A percentile compares a stretch with the other conserved stretches of the same genome.
phyloP scores from a whole-genome alignment of 495 filamentous ascomycete species.

The Viridothelium virens region DNA sequence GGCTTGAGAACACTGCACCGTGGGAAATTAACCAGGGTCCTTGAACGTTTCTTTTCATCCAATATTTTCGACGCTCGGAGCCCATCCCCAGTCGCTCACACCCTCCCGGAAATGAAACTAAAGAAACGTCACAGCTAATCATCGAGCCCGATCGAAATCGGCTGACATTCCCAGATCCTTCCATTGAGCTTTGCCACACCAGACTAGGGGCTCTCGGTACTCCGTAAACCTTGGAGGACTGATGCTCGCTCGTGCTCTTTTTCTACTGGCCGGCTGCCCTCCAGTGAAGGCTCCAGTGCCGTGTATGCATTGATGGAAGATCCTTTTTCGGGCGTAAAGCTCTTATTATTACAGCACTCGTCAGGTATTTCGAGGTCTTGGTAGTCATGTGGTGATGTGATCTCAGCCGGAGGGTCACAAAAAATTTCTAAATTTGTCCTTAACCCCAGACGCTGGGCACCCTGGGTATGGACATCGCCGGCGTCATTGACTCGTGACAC shows the following conservation, averaged over 20 bases:
- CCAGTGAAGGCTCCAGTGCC: neutral
- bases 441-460: neutral
- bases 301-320: neutral
- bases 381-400: no score
- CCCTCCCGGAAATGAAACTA: conserved; percentile 2
- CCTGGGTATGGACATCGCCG: neutral
- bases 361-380: neutral
- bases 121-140: neutral
- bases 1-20: neutral
- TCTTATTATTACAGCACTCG: neutral
- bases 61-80: conserved; percentile 3
- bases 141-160: conserved; percentile 6
- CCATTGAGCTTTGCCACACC: neutral
- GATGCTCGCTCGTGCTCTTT: neutral
- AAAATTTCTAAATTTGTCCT: neutral
- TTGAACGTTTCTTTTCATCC: conserved; percentile 2
- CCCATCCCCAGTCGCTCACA: no score
- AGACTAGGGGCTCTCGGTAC: no score
- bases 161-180: neutral
- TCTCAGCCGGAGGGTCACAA: no score
- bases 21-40: conserved; percentile 11
- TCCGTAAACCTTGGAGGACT: neutral
- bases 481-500: neutral
- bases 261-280: neutral
- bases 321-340: neutral